A percentile compares a stretch with the other conserved stretches of the same genome.
Conservation (phyloP, 2,329 filamentous ascomycete genomes). For the Annulohypoxylon truncatum region DNA sequence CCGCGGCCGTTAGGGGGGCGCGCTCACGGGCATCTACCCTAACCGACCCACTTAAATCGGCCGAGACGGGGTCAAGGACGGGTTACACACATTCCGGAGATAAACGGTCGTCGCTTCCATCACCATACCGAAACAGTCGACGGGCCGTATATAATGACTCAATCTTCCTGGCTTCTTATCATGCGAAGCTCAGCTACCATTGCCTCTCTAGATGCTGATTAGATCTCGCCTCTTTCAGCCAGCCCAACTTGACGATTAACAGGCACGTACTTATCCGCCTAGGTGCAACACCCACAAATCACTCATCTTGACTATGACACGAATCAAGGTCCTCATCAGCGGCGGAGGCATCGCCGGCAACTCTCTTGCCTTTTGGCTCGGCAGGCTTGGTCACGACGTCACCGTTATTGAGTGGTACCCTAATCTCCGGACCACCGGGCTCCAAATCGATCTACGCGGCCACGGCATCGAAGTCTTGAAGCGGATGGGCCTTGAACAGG, state of each 20-base stretch:
- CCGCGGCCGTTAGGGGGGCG: background rate
- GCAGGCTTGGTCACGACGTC: slow-evolving; percentile 52
- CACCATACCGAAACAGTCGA: slow-evolving; percentile 6
- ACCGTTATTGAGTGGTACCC: slow-evolving; percentile 57
- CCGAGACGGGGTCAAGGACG: slow-evolving; percentile 13
- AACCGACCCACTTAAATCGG: slow-evolving; percentile 9
- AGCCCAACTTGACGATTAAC: background rate
- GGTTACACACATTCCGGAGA: slow-evolving; percentile 14
- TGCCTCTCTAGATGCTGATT: background rate
- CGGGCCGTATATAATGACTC: background rate
- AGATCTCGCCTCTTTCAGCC: background rate
- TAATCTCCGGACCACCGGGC: slow-evolving; percentile 59
- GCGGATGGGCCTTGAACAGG: slow-evolving; percentile 62
- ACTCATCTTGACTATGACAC: slow-evolving; percentile 31
- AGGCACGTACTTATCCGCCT: too few species aligned
- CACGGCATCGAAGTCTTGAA: slow-evolving; percentile 62
- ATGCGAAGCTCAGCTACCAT: background rate
- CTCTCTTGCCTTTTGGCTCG: slow-evolving; percentile 63
- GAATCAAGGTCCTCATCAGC: slow-evolving; percentile 51
- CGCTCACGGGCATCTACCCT: background rate
- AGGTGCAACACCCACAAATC: background rate
- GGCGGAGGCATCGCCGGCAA: slow-evolving; percentile 54
- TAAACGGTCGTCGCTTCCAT: slow-evolving; percentile 11
- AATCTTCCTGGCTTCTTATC: background rate
- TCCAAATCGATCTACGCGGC: slow-evolving; percentile 66